Evolutionary conservation across 1,284 basidiomycete genomes (phyloP).

Genomic region (Polyporus tsugae): DNA sequence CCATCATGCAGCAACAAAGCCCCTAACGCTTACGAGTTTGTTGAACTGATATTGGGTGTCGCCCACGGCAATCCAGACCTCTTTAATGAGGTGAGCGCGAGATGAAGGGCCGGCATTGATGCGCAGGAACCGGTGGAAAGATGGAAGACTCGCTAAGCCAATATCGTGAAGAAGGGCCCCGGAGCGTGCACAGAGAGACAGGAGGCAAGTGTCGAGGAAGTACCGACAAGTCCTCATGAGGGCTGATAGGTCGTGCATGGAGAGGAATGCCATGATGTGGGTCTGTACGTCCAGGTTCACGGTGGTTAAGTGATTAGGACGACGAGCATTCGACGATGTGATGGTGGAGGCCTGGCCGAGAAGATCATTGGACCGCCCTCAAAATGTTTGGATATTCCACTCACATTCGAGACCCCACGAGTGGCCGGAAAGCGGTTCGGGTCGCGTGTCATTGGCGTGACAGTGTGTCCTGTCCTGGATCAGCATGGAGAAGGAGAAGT

Average conservation of each 20-base stretch:
- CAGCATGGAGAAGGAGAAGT: not conserved
- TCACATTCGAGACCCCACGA: not conserved
- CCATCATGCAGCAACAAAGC: too few species aligned
- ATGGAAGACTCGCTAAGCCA: not conserved
- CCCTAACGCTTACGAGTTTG: too few species aligned
- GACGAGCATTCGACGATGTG: too few species aligned
- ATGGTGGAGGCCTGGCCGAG: too few species aligned
- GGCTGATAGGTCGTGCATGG: not conserved
- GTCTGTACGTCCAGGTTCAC: constrained; percentile 9
- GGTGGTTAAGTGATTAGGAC: not conserved
- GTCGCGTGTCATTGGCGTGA: not conserved
- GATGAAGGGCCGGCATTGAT: not conserved
- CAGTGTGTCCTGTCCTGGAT: not conserved
- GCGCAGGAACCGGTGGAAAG: constrained; percentile 7
- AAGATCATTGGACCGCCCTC: too few species aligned
- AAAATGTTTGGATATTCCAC: too few species aligned
- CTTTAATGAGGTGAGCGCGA: constrained; percentile 4
- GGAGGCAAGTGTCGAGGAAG: not conserved
- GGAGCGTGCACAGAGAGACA: constrained; percentile 8
- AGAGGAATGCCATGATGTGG: not conserved
- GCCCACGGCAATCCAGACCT: not conserved
- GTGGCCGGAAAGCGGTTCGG: not conserved
- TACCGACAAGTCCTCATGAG: constrained; percentile 3
- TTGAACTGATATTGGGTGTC: not conserved
- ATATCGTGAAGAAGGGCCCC: not conserved